Percentiles rank a stretch among this genome's conserved stretches.
Conservation (phyloP, 2,329 filamentous ascomycete species). For the Coniosporium tulheliwenetii region DNA sequence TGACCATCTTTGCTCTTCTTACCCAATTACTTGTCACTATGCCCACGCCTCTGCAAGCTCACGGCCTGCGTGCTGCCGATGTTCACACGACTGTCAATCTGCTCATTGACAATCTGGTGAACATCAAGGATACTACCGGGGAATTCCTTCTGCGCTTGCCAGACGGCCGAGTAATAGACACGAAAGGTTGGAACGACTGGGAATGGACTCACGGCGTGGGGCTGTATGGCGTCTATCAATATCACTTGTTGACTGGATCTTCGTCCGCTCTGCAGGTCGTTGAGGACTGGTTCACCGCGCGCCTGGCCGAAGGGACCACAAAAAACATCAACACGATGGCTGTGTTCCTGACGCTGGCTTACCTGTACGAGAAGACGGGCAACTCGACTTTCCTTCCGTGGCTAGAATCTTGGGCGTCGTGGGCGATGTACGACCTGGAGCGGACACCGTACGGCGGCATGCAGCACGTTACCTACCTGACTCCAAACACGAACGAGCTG, state of each 20-base stretch:
- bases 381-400: slow-evolving; percentile 57
- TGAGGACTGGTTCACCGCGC: slow-evolving; percentile 55
- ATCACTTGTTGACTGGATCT: slow-evolving; percentile 57
- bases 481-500: slow-evolving; percentile 56
- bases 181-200: slow-evolving; percentile 74
- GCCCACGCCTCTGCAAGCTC: slow-evolving; percentile 6
- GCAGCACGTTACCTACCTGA: slow-evolving; percentile 61
- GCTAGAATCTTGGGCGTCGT: slow-evolving; percentile 70
- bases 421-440: slow-evolving; percentile 63
- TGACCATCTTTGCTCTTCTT: no score
- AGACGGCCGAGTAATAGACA: slow-evolving; percentile 65
- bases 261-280: slow-evolving; percentile 47
- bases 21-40: no score
- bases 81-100: slow-evolving; percentile 43
- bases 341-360: slow-evolving; percentile 58
- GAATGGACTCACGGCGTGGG: slow-evolving; percentile 73
- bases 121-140: slow-evolving; percentile 61
- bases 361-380: slow-evolving; percentile 59
- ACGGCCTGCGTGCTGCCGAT: slow-evolving; percentile 23
- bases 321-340: slow-evolving; percentile 84
- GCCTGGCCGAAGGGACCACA: slow-evolving; percentile 56
- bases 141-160: slow-evolving; percentile 55
- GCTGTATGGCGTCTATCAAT: slow-evolving; percentile 69
- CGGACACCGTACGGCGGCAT: slow-evolving; percentile 57
- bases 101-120: slow-evolving; percentile 59